These are phyloP conservation scores for Pseudozyma tsukubaensis DNA, from an alignment of 1,284 basidiomycete species.

Conservation along the genomic window DNA sequence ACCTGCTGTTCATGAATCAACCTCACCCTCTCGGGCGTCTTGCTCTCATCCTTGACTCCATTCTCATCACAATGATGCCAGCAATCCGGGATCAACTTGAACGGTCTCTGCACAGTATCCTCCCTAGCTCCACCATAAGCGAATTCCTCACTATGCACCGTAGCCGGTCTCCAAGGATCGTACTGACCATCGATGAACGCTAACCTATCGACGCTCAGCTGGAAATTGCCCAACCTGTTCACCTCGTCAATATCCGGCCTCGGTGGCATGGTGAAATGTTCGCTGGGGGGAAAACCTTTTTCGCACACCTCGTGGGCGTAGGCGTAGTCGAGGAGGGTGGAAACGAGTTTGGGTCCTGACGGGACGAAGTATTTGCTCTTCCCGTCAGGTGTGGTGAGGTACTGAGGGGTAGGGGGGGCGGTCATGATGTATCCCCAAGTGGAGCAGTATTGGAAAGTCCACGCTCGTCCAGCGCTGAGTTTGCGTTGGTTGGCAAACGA, in stretches of 20 bases:
- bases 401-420: slow-evolving; percentile 42
- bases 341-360: slow-evolving; percentile 76
- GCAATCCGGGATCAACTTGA: slow-evolving; percentile 82
- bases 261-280: slow-evolving; percentile 78
- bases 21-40: slow-evolving; percentile 83
- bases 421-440: slow-evolving; percentile 89
- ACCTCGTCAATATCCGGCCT: slow-evolving; percentile 83
- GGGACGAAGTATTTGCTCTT: slow-evolving; percentile 36
- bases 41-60: slow-evolving; percentile 49
- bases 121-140: slow-evolving; percentile 76
- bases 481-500: slow-evolving; percentile 75
- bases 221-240: slow-evolving; percentile 72
- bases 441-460: slow-evolving; percentile 83
- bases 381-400: slow-evolving; percentile 25
- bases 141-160: slow-evolving; percentile 79
- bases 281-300: slow-evolving; percentile 82
- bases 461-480: slow-evolving; percentile 82
- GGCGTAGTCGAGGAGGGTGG: slow-evolving; percentile 78
- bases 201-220: slow-evolving; percentile 80
- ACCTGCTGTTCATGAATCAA: slow-evolving; percentile 85
- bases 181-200: slow-evolving; percentile 88
- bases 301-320: slow-evolving; percentile 84
- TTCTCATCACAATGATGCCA: slow-evolving; percentile 63
- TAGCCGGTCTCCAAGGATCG: slow-evolving; percentile 86
- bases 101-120: slow-evolving; percentile 81